Conservation (phyloP, 1,284 basidiomycete genomes). For the Boletus semigastroideus region DNA sequence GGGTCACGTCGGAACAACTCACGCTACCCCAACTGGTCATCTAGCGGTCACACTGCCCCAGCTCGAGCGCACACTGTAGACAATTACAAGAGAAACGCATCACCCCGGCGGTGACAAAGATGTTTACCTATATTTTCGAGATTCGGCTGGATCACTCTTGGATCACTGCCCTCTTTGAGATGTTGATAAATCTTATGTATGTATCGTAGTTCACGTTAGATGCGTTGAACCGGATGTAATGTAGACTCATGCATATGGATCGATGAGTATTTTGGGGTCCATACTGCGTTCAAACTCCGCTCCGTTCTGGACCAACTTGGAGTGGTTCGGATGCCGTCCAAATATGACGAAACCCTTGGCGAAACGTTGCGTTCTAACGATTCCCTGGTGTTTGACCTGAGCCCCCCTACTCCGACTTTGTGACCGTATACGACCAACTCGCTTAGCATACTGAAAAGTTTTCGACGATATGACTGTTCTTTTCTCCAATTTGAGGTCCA, state of each 20-base stretch:
- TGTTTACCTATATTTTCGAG: slow-evolving; percentile 2
- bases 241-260: not conserved
- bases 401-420: slow-evolving; percentile 17
- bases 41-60: slow-evolving; percentile 32
- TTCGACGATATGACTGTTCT: slow-evolving; percentile 49
- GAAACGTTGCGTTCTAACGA: slow-evolving; percentile 1
- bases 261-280: not conserved
- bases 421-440: slow-evolving; percentile 24
- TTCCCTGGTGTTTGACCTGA: slow-evolving; percentile 17
- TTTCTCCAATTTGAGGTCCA: slow-evolving; percentile 51
- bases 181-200: slow-evolving; percentile 8
- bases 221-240: slow-evolving; percentile 16
- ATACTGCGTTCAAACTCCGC: slow-evolving; percentile 18
- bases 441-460: slow-evolving; percentile 1
- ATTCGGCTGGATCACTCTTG: slow-evolving; percentile 11
- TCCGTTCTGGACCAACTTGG: slow-evolving; percentile 7
- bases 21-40: slow-evolving; percentile 34
- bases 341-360: slow-evolving; percentile 11
- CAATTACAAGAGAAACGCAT: slow-evolving; percentile 42
- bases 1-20: slow-evolving; percentile 19
- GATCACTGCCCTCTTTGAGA: not conserved
- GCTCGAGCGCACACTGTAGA: slow-evolving; percentile 36
- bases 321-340: slow-evolving; percentile 10
- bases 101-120: slow-evolving; percentile 45
- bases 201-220: slow-evolving; percentile 13